Percentiles rank a stretch among this genome's conserved stretches.
These are phyloP conservation scores for Cryptosporidium ryanae DNA, from an alignment of 169 alveolate genomes.

Conservation along the genomic window DNA sequence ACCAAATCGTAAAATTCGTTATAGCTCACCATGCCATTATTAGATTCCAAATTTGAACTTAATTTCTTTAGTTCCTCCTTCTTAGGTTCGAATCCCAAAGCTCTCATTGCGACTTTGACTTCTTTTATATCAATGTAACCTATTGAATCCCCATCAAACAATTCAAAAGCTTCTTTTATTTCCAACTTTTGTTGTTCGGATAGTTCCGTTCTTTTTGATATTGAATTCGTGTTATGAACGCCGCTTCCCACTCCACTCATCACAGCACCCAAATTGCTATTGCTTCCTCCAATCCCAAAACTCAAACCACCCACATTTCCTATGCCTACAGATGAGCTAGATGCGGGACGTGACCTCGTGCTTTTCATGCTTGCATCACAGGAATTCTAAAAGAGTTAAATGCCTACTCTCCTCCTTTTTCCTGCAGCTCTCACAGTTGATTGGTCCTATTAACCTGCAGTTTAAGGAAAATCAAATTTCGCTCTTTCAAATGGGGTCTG, in stretches of 20 bases:
- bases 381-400: not conserved
- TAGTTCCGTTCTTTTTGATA: conserved; percentile 81
- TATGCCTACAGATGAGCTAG: conserved; percentile 42
- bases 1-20: conserved; percentile 85
- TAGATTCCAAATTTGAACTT: conserved; percentile 82
- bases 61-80: conserved; percentile 92
- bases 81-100: conserved; percentile 97
- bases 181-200: conserved; percentile 90
- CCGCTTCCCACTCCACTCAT: not conserved
- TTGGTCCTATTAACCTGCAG: too few species aligned
- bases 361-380: conserved; percentile 16
- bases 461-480: too few species aligned
- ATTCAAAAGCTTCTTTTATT: conserved; percentile 97
- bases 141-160: conserved; percentile 96
- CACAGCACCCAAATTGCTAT: conserved; percentile 51
- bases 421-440: too few species aligned
- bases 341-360: conserved; percentile 66
- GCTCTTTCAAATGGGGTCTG: too few species aligned
- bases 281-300: conserved; percentile 27
- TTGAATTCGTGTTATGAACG: conserved; percentile 4
- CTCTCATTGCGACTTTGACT: conserved; percentile 98
- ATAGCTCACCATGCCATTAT: conserved; percentile 79
- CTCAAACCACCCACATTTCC: conserved; percentile 36
- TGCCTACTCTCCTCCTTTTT: not conserved
- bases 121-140: conserved; percentile 96